These are phyloP conservation scores for Corymbia citriodora DNA, from an alignment of 441 rosid genomes.

Conservation along the genomic window DNA sequence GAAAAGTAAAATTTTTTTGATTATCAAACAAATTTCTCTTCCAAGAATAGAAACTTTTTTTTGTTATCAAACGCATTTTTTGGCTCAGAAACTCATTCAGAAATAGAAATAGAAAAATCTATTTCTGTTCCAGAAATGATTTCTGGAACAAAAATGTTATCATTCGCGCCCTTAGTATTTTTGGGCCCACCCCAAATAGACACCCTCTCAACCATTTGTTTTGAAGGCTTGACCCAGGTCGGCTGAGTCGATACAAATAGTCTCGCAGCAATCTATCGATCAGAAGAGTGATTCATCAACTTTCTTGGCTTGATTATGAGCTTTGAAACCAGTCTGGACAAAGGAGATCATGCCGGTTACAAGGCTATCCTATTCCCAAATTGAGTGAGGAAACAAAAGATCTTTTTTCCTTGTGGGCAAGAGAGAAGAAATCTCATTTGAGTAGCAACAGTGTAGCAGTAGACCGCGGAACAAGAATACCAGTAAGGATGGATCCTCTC, in stretches of 20 bases:
- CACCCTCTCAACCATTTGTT: neutral
- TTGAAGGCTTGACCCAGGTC: neutral
- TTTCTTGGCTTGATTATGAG: neutral
- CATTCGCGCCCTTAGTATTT: neutral
- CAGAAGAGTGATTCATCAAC: neutral
- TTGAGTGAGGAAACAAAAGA: neutral
- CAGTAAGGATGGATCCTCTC: neutral
- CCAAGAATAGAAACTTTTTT: no score
- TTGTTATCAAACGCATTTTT: no score
- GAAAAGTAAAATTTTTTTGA: no score
- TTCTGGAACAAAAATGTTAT: no score
- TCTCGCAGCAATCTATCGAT: neutral
- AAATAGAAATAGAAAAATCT: no score
- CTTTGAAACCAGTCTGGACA: neutral
- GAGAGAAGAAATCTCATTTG: neutral
- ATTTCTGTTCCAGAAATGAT: no score
- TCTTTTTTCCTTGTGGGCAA: neutral
- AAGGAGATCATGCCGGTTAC: neutral
- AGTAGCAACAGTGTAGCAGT: neutral
- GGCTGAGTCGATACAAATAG: neutral
- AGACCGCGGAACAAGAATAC: neutral
- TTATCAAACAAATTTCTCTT: no score
- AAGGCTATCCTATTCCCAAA: neutral
- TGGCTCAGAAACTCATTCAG: no score
- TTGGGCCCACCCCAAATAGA: neutral